phyloP scores from a whole-genome alignment of 1,284 basidiomycete genomes.

The Boletellus sp. region DNA sequence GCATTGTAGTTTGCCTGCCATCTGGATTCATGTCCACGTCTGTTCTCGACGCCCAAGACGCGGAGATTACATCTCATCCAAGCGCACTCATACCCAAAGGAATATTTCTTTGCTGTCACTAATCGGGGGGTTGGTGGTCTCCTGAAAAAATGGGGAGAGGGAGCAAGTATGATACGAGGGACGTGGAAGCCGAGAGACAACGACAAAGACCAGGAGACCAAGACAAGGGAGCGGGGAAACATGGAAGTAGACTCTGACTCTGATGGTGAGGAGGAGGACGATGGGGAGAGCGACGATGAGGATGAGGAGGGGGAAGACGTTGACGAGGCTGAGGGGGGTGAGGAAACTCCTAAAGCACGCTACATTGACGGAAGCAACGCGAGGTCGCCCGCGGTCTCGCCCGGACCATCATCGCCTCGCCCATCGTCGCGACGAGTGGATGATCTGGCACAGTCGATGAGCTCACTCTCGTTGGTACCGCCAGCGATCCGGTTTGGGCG shows the following conservation, averaged over 20 bases:
- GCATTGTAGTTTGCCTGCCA: conserved; percentile 76
- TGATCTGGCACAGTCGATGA: conserved; percentile 46
- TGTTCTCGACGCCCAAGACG: conserved; percentile 74
- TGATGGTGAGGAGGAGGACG: conserved; percentile 28
- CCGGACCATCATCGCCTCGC: conserved; percentile 17
- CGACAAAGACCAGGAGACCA: conserved; percentile 1
- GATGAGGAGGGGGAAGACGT: conserved; percentile 22
- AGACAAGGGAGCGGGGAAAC: conserved; percentile 11
- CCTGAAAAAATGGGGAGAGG: conserved; percentile 73
- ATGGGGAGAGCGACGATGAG: conserved; percentile 14
- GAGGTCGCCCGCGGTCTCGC: conserved; percentile 25
- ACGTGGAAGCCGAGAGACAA: conserved; percentile 58
- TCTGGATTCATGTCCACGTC: conserved; percentile 56
- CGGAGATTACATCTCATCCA: conserved; percentile 80
- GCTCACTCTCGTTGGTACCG: conserved; percentile 66
- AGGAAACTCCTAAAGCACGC: conserved; percentile 28
- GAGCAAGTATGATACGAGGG: conserved; percentile 68
- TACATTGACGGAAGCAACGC: conserved; percentile 13
- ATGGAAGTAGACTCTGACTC: conserved; percentile 33
- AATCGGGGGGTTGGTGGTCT: conserved; percentile 83
- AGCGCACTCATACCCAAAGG: conserved; percentile 77
- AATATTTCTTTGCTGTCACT: conserved; percentile 86
- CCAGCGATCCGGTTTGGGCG: conserved; percentile 67
- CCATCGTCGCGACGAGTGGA: conserved; percentile 32
- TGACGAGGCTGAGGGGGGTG: conserved; percentile 24